Evolutionary conservation across 2,329 filamentous ascomycete species (phyloP).

Genomic region (Thelonectria olida): DNA sequence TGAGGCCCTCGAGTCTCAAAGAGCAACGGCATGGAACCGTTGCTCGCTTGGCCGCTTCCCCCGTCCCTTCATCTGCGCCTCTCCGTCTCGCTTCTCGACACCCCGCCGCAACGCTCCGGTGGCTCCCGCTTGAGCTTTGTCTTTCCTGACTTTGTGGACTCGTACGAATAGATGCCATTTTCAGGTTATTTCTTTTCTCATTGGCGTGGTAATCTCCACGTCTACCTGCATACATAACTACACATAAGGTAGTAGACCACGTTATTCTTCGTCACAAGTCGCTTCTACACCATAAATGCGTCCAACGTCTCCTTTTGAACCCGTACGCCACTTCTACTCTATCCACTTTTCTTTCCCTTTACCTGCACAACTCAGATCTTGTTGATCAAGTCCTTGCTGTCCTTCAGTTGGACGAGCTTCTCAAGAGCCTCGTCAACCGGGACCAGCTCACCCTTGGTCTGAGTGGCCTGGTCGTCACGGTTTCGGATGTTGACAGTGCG

Average conservation of each 20-base stretch:
- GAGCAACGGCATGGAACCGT: neutral
- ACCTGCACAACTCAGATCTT: conserved; percentile 39
- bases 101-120: neutral
- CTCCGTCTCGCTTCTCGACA: neutral
- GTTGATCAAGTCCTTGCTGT: conserved; percentile 52
- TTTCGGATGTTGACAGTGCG: conserved; percentile 71
- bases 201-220: conserved; percentile 30
- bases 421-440: conserved; percentile 65
- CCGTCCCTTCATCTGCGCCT: neutral
- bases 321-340: conserved; percentile 20
- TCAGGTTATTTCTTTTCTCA: conserved; percentile 12
- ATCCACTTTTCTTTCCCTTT: conserved; percentile 12
- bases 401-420: conserved; percentile 62
- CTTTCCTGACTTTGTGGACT: neutral
- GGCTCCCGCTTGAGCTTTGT: neutral
- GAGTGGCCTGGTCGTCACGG: conserved; percentile 69
- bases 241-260: conserved; percentile 12
- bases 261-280: conserved; percentile 22
- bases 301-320: conserved; percentile 32
- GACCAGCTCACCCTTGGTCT: conserved; percentile 68
- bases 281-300: conserved; percentile 30
- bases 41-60: neutral
- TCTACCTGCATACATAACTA: conserved; percentile 11
- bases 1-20: neutral
- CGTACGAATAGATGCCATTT: conserved; percentile 10